phyloP scores from a whole-genome alignment of 2,329 filamentous ascomycete genomes.

The Penicillium sp. region DNA sequence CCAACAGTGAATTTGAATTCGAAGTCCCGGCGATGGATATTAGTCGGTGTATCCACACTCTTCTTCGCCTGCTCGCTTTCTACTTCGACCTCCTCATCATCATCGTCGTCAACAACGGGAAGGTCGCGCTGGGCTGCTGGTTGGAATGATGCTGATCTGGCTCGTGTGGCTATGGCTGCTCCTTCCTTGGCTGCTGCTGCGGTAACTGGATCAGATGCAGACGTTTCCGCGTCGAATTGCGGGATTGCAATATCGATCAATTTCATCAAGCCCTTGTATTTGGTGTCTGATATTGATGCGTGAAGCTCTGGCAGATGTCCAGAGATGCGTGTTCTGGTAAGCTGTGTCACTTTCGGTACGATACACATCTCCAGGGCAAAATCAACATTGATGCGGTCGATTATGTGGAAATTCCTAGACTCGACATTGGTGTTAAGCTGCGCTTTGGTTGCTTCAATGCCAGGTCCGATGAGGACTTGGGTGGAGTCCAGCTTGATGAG shows the following conservation, averaged over 20 bases:
- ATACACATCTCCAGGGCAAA: slow-evolving; percentile 97
- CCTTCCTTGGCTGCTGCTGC: slow-evolving; percentile 35
- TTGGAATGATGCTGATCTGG: slow-evolving; percentile 69
- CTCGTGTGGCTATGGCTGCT: slow-evolving; percentile 37
- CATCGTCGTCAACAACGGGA: slow-evolving; percentile 73
- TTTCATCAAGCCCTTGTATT: slow-evolving; percentile 96
- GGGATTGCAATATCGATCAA: slow-evolving; percentile 94
- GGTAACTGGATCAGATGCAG: slow-evolving; percentile 32
- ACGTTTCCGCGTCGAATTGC: slow-evolving; percentile 61
- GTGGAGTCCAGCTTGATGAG: slow-evolving; percentile 89
- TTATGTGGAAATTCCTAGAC: slow-evolving; percentile 75
- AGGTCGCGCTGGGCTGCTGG: slow-evolving; percentile 70
- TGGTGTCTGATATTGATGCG: slow-evolving; percentile 85
- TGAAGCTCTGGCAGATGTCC: slow-evolving; percentile 90
- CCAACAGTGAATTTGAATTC: slow-evolving; percentile 97
- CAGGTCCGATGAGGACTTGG: slow-evolving; percentile 90
- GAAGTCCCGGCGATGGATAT: slow-evolving; percentile 84
- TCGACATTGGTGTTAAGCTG: slow-evolving; percentile 70
- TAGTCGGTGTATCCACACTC: slow-evolving; percentile 53
- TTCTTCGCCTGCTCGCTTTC: slow-evolving; percentile 59
- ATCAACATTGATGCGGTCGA: slow-evolving; percentile 96
- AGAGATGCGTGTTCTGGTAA: slow-evolving; percentile 87
- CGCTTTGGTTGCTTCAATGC: slow-evolving; percentile 82
- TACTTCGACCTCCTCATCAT: slow-evolving; percentile 54
- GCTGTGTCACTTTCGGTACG: slow-evolving; percentile 87